Conservation (phyloP, 2,329 filamentous ascomycete species). For the Apiospora rasikravindrae region DNA sequence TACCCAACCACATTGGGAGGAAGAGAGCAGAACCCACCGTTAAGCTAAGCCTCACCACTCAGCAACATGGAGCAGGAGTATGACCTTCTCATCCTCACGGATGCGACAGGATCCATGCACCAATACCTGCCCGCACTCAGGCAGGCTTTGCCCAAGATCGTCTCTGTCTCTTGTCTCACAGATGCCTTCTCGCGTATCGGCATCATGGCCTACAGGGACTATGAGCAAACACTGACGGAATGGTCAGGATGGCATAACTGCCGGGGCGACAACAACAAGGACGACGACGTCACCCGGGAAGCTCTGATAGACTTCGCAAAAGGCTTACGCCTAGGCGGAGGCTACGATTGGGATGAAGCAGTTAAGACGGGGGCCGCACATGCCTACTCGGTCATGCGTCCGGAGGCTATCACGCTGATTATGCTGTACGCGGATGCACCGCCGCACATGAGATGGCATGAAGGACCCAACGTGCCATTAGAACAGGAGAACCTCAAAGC, state of each 20-base stretch:
- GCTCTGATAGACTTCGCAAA: constrained; percentile 43
- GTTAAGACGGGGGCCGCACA: constrained; percentile 53
- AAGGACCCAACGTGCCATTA: constrained; percentile 35
- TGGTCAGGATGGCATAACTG: constrained; percentile 55
- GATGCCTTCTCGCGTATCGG: constrained; percentile 56
- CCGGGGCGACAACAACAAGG: constrained; percentile 22
- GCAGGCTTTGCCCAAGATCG: constrained; percentile 54
- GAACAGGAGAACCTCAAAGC: constrained; percentile 33
- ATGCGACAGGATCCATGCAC: constrained; percentile 53
- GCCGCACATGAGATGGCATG: constrained; percentile 46
- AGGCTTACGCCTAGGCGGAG: constrained; percentile 39
- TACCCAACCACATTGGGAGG: background rate
- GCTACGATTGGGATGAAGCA: constrained; percentile 53
- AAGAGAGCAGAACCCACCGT: background rate
- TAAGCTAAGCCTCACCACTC: background rate
- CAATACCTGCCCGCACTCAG: constrained; percentile 49
- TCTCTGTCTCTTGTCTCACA: constrained; percentile 54
- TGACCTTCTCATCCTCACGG: constrained; percentile 53
- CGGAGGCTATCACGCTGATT: constrained; percentile 54
- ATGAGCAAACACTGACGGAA: constrained; percentile 45
- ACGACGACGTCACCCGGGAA: constrained; percentile 36
- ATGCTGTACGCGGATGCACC: constrained; percentile 55
- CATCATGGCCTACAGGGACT: constrained; percentile 57
- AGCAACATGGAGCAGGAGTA: constrained; percentile 31
- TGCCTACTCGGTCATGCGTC: constrained; percentile 52